A percentile compares a stretch with the other conserved stretches of the same genome.
Evolutionary conservation across 192 early-diverging fungal genomes (phyloP).

Genomic region (Cetraspora pellucida): DNA sequence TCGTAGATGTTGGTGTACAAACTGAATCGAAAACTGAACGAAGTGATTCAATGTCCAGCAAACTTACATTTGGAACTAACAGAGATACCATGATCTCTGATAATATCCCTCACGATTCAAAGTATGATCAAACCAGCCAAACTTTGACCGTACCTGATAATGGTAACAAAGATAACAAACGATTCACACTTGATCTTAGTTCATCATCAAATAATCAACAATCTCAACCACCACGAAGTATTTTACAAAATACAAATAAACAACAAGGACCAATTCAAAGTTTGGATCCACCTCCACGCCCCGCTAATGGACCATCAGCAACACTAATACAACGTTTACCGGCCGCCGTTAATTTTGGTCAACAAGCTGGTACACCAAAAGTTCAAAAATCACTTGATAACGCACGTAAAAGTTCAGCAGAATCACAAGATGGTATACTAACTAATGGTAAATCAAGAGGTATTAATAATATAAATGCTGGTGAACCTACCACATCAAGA

Average conservation of each 20-base stretch:
- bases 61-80: neutral
- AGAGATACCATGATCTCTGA: neutral
- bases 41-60: slow-evolving; percentile 23
- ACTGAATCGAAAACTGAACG: neutral
- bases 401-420: neutral
- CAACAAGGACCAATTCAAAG: neutral
- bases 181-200: slow-evolving; percentile 31
- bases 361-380: slow-evolving; percentile 2
- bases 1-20: neutral
- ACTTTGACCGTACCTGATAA: neutral
- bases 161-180: slow-evolving; percentile 12
- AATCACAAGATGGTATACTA: neutral
- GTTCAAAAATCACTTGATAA: neutral
- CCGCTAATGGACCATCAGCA: slow-evolving; percentile 7
- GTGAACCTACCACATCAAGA: neutral
- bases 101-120: neutral
- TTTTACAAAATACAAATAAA: neutral
- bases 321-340: neutral
- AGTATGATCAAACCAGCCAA: neutral
- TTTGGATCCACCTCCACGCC: slow-evolving; percentile 13
- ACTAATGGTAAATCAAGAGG: neutral
- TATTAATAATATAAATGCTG: neutral
- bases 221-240: neutral
- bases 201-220: neutral
- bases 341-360: neutral